Base-by-base conservation (phyloP, 495 filamentous ascomycete species). In the Penicillium desertorum region DNA sequence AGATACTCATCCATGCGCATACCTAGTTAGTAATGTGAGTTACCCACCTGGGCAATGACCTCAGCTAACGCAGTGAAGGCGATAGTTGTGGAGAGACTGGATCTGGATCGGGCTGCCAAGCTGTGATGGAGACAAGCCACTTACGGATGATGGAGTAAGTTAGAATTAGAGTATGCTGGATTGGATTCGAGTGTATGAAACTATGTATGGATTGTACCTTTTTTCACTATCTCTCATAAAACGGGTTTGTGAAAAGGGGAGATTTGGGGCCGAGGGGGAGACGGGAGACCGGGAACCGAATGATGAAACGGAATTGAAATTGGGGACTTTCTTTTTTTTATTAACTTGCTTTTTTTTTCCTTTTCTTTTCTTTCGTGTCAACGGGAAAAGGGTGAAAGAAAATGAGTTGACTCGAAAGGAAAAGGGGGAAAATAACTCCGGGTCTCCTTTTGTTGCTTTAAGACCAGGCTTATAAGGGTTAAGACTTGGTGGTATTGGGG, bases 341-440 rank as follows among this genome's bases (percentile, higher is more conserved):
- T 17, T 11, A 2, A 39, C 6, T 7, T 39, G 36, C 36, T 45
- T 45, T 27, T 22, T 23, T 45, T 45, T 1, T 16, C 12, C 11
- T 44, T 22, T 12, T 45, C 11, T 45, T 44, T 44, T 9, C 19
- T 23, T 44, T 44, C 11, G 34, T 23, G 45, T 46, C 34, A 37
- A 37, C 34, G 34, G 5, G 14, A 17, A 39, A 39, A 39, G 2
- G 36, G 36, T 30, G 45, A 47, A 29, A 19, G 45, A 30, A 47
- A 34, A 29, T 10, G 7, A 37, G 36, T 37, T 5, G 12, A 23
- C 19, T 45, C 43, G 43, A 45, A 3, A 22, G 43, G 25, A 45
- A 22, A 25, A n/a, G 45, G 45, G 45, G 27, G 45, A 2, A 47
- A 47, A 47, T 20, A 30, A 47, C 45, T 30, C 45, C 45, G 36